phyloP scores from a whole-genome alignment of 352 stramenopile genomes.

The Pythium myriotylum region DNA sequence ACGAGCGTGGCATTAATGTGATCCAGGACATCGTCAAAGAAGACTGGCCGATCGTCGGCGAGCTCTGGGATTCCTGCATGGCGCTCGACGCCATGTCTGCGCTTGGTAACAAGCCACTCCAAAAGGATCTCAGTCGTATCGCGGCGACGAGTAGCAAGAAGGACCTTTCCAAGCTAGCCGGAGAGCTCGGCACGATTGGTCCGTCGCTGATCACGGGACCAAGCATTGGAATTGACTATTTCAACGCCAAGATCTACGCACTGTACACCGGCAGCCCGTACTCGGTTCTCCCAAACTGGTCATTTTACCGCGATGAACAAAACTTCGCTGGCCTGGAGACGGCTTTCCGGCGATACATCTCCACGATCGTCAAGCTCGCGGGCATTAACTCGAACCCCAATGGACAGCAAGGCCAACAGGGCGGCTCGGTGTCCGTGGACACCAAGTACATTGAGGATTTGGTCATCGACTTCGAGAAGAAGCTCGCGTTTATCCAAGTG shows the following conservation, averaged over 20 bases:
- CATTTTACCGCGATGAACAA: slow-evolving; percentile 86
- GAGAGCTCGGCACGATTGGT: slow-evolving; percentile 22
- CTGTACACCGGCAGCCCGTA: slow-evolving; percentile 64
- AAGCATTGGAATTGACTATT: slow-evolving; percentile 50
- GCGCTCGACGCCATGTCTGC: slow-evolving; percentile 4
- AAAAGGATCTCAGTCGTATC: slow-evolving; percentile 11
- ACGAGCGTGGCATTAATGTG: slow-evolving; percentile 23
- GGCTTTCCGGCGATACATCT: slow-evolving; percentile 38
- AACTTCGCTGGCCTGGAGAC: slow-evolving; percentile 34
- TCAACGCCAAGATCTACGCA: slow-evolving; percentile 58
- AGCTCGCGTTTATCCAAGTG: slow-evolving; percentile 62
- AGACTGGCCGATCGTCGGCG: slow-evolving; percentile 33
- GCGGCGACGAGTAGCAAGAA: slow-evolving; percentile 7
- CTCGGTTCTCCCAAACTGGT: slow-evolving; percentile 83
- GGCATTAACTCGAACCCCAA: slow-evolving; percentile 10
- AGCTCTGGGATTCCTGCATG: slow-evolving; percentile 30
- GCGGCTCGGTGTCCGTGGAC: not conserved
- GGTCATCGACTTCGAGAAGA: slow-evolving; percentile 70
- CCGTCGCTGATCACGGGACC: slow-evolving; percentile 74
- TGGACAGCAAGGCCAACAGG: not conserved
- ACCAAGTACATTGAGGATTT: slow-evolving; percentile 14
- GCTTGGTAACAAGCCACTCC: slow-evolving; percentile 11
- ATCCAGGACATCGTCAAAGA: slow-evolving; percentile 31
- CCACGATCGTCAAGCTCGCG: slow-evolving; percentile 33
- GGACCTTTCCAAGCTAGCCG: slow-evolving; percentile 20